These are phyloP conservation scores for Colletotrichum tropicale DNA, from an alignment of 2,329 filamentous ascomycete genomes.

Conservation along the genomic window DNA sequence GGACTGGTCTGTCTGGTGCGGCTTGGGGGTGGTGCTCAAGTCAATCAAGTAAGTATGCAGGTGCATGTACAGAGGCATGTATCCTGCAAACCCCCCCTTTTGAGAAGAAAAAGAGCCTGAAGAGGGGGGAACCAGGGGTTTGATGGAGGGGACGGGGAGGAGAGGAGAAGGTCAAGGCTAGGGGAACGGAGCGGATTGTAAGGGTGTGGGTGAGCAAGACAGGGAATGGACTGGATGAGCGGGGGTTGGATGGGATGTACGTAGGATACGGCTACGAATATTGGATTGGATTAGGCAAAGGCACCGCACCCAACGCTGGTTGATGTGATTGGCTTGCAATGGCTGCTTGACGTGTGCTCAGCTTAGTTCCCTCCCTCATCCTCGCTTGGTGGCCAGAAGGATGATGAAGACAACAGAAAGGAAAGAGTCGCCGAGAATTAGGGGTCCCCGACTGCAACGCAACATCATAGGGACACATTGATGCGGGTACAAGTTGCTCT, in stretches of 20 bases:
- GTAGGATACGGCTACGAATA: not conserved
- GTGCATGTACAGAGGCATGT: not conserved
- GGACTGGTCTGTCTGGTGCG: not conserved
- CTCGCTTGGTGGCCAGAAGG: not conserved
- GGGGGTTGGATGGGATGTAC: not conserved
- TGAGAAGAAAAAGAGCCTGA: not conserved
- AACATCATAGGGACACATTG: not conserved
- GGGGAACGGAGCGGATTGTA: not conserved
- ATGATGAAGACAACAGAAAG: not conserved
- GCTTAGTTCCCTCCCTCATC: not conserved
- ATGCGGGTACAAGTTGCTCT: not conserved
- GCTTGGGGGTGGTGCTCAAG: not conserved
- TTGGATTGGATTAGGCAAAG: not conserved
- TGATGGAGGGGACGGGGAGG: not conserved
- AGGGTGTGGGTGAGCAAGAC: not conserved
- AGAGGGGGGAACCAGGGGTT: not conserved
- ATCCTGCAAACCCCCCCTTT: not conserved
- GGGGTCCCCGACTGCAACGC: not conserved
- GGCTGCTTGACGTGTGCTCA: not conserved
- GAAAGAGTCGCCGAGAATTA: not conserved
- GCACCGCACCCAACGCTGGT: not conserved
- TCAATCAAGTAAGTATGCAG: not conserved
- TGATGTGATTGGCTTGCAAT: not conserved
- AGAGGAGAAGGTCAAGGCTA: not conserved
- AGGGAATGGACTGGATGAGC: slow-evolving; percentile 4